A percentile compares a stretch with the other conserved stretches of the same genome.
Evolutionary conservation across 441 rosid genomes (phyloP).

Genomic region (Metrosideros polymorpha): DNA sequence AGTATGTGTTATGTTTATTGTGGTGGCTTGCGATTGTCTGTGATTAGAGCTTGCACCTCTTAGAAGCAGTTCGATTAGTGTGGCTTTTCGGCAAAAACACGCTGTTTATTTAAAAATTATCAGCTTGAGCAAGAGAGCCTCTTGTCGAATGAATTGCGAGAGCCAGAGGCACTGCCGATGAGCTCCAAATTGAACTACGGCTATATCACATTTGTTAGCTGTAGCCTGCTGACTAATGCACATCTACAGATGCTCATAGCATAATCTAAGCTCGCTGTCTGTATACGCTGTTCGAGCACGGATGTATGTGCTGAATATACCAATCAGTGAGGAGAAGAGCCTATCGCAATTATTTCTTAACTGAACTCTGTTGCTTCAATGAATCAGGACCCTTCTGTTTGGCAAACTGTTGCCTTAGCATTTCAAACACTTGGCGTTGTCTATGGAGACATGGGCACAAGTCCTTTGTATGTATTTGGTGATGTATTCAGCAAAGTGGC

Average conservation of each 20-base stretch:
- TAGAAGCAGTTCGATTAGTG: neutral
- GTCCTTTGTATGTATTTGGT: conserved; percentile 84
- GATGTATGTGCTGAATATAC: neutral
- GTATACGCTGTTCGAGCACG: neutral
- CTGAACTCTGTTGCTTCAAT: conserved; percentile 12
- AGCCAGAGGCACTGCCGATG: neutral
- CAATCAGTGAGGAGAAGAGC: neutral
- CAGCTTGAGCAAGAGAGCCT: neutral
- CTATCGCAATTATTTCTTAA: neutral
- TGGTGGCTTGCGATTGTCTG: neutral
- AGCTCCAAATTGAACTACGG: neutral
- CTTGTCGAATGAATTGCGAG: neutral
- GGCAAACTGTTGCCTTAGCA: conserved; percentile 65
- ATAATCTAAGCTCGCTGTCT: neutral
- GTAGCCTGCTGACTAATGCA: neutral
- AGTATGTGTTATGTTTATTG: neutral
- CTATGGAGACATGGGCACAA: conserved; percentile 96
- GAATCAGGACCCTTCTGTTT: conserved; percentile 55
- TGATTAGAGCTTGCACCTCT: neutral
- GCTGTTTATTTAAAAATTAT: neutral
- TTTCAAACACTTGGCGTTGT: conserved; percentile 97
- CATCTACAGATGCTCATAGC: neutral
- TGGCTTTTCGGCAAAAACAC: neutral
- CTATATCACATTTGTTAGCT: neutral
- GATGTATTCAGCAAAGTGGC: conserved; percentile 93